Conservation (phyloP, 192 early-diverging fungal genomes). For the Rhizoclosmatium sp. region DNA sequence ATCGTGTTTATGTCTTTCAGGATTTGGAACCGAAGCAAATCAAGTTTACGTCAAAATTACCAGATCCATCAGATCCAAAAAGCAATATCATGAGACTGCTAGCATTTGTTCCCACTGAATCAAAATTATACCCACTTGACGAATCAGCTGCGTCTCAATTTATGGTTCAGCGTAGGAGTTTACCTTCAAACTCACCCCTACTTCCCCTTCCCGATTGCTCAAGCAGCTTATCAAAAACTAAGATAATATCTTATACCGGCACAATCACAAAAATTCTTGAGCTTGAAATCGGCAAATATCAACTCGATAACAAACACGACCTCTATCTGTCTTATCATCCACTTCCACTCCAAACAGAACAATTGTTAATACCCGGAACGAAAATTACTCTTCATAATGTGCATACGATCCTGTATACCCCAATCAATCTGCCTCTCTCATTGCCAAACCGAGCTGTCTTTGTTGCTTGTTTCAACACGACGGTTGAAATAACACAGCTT, state of each 20-base stretch:
- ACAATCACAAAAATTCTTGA: conserved; percentile 20
- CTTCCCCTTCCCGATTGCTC: neutral
- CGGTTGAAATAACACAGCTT: conserved; percentile 5
- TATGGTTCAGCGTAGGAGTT: neutral
- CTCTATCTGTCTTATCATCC: conserved; percentile 18
- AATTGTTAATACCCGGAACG: conserved; percentile 1
- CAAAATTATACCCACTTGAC: conserved; percentile 14
- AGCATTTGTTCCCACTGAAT: neutral
- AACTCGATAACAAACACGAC: conserved; percentile 29
- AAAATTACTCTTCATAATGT: conserved; percentile 17
- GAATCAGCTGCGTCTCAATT: neutral
- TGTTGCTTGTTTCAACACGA: conserved; percentile 21
- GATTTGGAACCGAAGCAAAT: conserved; percentile 24
- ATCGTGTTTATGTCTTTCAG: neutral
- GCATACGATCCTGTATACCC: conserved; percentile 5
- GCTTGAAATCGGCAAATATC: conserved; percentile 7
- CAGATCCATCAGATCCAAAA: conserved; percentile 9
- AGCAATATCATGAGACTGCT: conserved; percentile 25
- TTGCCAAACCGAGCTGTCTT: conserved; percentile 17
- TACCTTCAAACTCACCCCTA: neutral
- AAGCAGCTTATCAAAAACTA: neutral
- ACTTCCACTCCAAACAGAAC: neutral
- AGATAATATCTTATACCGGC: conserved; percentile 1
- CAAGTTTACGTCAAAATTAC: neutral
- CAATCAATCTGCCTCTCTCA: neutral